phyloP scores from a whole-genome alignment of 768 basidiomycete genomes.

The Sistotremastrum niveocremeum region DNA sequence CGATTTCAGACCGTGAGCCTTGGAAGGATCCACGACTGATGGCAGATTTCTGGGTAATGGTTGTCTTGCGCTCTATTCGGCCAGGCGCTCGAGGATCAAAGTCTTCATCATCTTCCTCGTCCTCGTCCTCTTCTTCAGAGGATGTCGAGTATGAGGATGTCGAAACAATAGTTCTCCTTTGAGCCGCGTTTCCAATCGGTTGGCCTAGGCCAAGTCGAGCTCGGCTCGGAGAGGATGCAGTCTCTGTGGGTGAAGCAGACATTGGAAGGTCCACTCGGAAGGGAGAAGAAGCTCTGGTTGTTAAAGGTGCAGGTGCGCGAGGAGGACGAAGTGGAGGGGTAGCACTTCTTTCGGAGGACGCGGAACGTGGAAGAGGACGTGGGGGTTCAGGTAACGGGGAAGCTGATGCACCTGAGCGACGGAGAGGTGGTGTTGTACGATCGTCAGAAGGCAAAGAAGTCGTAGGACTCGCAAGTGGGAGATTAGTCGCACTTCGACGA shows the following conservation, averaged over 20 bases:
- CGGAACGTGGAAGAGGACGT: conserved; percentile 6
- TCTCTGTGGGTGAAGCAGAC: conserved; percentile 4
- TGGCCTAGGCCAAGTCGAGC: conserved; percentile 1
- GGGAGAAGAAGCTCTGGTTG: too few relatives aligned
- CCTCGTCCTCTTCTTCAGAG: conserved; percentile 1
- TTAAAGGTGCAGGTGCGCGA: too few relatives aligned
- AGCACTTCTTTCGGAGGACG: conserved; percentile 5
- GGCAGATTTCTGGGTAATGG: neutral
- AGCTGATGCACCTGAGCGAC: too few relatives aligned
- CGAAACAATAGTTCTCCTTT: neutral
- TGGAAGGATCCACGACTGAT: too few relatives aligned
- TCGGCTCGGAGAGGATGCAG: conserved; percentile 2
- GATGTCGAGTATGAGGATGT: neutral
- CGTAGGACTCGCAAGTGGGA: conserved; percentile 40
- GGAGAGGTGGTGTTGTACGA: too few relatives aligned
- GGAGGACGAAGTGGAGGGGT: conserved; percentile 1
- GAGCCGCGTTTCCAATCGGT: neutral
- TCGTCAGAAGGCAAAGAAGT: conserved; percentile 20
- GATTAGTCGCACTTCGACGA: conserved; percentile 40
- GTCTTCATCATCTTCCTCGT: conserved; percentile 1
- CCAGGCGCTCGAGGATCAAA: neutral
- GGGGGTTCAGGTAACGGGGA: conserved; percentile 1
- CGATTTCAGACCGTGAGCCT: too few relatives aligned
- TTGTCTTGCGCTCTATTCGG: neutral
- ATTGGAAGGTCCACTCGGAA: too few relatives aligned